phyloP scores from a whole-genome alignment of 805 yeast genomes.

The Barnettozyma sucrosica region DNA sequence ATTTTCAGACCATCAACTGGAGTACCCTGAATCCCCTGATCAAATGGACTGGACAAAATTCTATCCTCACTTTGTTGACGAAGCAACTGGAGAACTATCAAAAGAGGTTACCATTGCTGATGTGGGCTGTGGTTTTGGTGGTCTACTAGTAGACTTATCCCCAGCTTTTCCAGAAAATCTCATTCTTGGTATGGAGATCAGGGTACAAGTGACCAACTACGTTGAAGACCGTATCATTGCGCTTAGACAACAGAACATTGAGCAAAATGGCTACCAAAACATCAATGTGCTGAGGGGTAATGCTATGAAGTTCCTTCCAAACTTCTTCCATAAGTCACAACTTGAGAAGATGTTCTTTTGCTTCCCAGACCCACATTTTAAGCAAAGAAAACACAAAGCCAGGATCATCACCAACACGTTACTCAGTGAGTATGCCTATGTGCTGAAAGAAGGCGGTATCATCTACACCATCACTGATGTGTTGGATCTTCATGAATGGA shows the following conservation, averaged over 20 bases:
- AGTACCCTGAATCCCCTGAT: slow-evolving; percentile 77
- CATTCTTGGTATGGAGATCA: slow-evolving; percentile 92
- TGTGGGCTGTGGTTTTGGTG: slow-evolving; percentile 97
- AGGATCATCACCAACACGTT: slow-evolving; percentile 89
- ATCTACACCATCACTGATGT: slow-evolving; percentile 96
- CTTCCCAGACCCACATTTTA: slow-evolving; percentile 99
- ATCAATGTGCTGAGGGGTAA: slow-evolving; percentile 89
- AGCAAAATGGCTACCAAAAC: slow-evolving; percentile 58
- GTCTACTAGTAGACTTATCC: slow-evolving; percentile 73
- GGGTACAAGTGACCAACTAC: slow-evolving; percentile 95
- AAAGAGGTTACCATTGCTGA: slow-evolving; percentile 82
- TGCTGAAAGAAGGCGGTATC: slow-evolving; percentile 78
- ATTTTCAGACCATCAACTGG: slow-evolving; percentile 88
- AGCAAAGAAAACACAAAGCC: slow-evolving; percentile 95
- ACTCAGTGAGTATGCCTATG: slow-evolving; percentile 88
- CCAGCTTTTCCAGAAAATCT: slow-evolving; percentile 68
- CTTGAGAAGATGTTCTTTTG: slow-evolving; percentile 92
- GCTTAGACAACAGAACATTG: slow-evolving; percentile 44
- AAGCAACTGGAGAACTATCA: slow-evolving; percentile 35
- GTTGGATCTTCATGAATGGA: slow-evolving; percentile 89
- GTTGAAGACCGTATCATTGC: slow-evolving; percentile 95
- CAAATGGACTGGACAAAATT: slow-evolving; percentile 82
- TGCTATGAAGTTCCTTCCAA: slow-evolving; percentile 96
- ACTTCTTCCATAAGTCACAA: slow-evolving; percentile 81
- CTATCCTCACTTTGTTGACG: slow-evolving; percentile 57